Evolutionary conservation across 768 basidiomycete species (phyloP).

Genomic region (Thelephora aurantiotincta): DNA sequence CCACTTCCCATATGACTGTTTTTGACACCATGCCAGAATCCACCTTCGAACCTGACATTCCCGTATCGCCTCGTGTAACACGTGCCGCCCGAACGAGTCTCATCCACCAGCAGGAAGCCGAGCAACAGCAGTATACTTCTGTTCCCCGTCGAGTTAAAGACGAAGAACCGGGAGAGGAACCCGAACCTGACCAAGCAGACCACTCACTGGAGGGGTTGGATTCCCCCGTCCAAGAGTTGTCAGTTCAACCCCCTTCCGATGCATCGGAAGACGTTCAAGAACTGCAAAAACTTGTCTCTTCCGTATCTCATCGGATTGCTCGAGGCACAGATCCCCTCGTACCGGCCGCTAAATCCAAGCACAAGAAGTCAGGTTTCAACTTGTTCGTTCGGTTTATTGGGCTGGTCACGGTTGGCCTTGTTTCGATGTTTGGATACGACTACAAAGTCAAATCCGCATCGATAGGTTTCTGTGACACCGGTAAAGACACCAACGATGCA

Average conservation of each 20-base stretch:
- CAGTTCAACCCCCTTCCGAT: slow-evolving; percentile 1
- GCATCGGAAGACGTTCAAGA: slow-evolving; percentile 7
- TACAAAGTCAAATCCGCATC: slow-evolving; percentile 56
- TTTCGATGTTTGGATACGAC: slow-evolving; percentile 15
- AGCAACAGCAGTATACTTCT: not conserved
- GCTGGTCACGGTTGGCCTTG: slow-evolving; percentile 22
- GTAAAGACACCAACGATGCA: slow-evolving; percentile 40
- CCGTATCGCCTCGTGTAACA: not conserved
- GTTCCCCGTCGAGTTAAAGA: not conserved
- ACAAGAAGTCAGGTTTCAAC: slow-evolving; percentile 7
- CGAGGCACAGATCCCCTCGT: slow-evolving; percentile 17
- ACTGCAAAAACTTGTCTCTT: slow-evolving; percentile 12
- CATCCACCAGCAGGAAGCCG: not conserved
- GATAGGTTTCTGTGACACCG: slow-evolving; percentile 68
- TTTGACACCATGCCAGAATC: slow-evolving; percentile 28
- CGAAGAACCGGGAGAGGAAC: slow-evolving; percentile 11
- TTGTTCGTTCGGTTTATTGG: slow-evolving; percentile 24
- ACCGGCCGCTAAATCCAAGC: not conserved
- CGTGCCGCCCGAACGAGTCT: not conserved
- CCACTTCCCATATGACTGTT: slow-evolving; percentile 33
- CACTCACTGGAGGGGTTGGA: slow-evolving; percentile 11
- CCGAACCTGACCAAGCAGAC: slow-evolving; percentile 1
- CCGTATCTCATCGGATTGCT: slow-evolving; percentile 25
- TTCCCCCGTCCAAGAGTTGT: slow-evolving; percentile 3
- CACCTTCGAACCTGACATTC: slow-evolving; percentile 6